These are phyloP conservation scores for Hevea brasiliensis DNA, from an alignment of 345 rosid genomes.

Conservation along the genomic window DNA sequence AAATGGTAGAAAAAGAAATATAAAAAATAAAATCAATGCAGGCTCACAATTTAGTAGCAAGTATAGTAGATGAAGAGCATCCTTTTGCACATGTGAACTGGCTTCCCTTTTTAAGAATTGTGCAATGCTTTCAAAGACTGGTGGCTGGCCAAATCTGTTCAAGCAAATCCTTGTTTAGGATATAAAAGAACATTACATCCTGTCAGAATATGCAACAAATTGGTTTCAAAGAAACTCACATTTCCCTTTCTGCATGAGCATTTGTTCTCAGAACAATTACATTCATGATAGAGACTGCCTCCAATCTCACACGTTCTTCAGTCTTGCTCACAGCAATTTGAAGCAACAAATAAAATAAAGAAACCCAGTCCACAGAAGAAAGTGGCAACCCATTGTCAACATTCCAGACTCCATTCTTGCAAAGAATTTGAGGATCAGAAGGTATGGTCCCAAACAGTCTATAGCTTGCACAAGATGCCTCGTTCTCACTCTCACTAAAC, in stretches of 20 bases:
- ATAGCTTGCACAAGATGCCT: conserved; percentile 21
- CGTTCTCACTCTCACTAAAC: conserved; percentile 22
- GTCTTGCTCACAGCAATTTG: conserved; percentile 44
- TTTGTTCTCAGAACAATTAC: conserved; percentile 56
- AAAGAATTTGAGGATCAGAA: conserved; percentile 30
- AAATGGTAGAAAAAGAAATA: background rate
- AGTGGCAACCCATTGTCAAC: conserved; percentile 24
- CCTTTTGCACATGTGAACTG: conserved; percentile 58
- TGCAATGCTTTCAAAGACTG: conserved; percentile 51
- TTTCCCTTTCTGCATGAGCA: conserved; percentile 62
- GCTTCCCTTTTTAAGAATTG: conserved; percentile 53
- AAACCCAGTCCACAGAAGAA: conserved; percentile 57
- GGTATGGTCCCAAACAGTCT: conserved; percentile 15
- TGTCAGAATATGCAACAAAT: background rate
- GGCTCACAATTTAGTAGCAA: conserved; percentile 75
- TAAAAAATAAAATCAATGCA: background rate
- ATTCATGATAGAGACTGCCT: conserved; percentile 80
- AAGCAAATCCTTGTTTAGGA: conserved; percentile 17
- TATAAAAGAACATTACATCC: background rate
- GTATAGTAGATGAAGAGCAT: conserved; percentile 60
- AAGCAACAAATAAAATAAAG: conserved; percentile 53
- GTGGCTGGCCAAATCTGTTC: conserved; percentile 53
- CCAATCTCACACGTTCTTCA: conserved; percentile 56
- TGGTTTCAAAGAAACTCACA: conserved; percentile 44
- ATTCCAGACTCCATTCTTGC: conserved; percentile 28